Conservation (phyloP, 805 yeast species). For the Blastobotrys mokoenaii region DNA sequence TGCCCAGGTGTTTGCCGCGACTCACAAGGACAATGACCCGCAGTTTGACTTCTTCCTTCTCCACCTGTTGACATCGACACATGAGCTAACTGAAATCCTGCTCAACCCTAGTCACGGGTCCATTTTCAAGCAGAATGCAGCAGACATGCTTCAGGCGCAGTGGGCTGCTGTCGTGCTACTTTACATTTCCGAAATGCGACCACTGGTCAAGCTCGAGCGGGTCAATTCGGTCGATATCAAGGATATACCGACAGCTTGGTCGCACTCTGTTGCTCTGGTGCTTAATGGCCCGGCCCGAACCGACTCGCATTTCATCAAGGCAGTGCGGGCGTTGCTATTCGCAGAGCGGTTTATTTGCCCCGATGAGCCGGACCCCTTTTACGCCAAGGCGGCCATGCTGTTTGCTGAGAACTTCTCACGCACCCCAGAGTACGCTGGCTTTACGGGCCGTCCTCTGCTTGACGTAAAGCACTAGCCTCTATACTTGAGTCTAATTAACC, state of each 20-base stretch:
- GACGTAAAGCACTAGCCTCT: neutral
- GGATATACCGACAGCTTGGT: slow-evolving; percentile 11
- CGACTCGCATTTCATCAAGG: slow-evolving; percentile 14
- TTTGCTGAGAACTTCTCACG: slow-evolving; percentile 4
- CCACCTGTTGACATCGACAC: slow-evolving; percentile 24
- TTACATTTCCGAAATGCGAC: slow-evolving; percentile 16
- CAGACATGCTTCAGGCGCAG: slow-evolving; percentile 4
- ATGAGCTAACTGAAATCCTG: slow-evolving; percentile 19
- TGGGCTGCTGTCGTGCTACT: slow-evolving; percentile 14
- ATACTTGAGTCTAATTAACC: neutral
- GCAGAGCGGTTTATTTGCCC: slow-evolving; percentile 6
- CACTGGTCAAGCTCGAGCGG: slow-evolving; percentile 11
- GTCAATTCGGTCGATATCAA: slow-evolving; percentile 7
- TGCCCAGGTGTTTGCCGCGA: slow-evolving; percentile 17
- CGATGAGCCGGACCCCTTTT: slow-evolving; percentile 5
- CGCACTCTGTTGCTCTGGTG: slow-evolving; percentile 13
- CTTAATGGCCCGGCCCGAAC: slow-evolving; percentile 8
- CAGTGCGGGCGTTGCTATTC: slow-evolving; percentile 9
- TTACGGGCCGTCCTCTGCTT: neutral
- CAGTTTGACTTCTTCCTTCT: slow-evolving; percentile 23
- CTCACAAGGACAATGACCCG: slow-evolving; percentile 18
- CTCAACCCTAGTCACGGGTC: slow-evolving; percentile 4
- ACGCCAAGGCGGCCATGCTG: slow-evolving; percentile 11
- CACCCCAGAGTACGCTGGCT: neutral
- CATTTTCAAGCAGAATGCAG: slow-evolving; percentile 10